These are phyloP conservation scores for Suhomyces sp. DNA, from an alignment of 805 yeast species.

Conservation along the genomic window DNA sequence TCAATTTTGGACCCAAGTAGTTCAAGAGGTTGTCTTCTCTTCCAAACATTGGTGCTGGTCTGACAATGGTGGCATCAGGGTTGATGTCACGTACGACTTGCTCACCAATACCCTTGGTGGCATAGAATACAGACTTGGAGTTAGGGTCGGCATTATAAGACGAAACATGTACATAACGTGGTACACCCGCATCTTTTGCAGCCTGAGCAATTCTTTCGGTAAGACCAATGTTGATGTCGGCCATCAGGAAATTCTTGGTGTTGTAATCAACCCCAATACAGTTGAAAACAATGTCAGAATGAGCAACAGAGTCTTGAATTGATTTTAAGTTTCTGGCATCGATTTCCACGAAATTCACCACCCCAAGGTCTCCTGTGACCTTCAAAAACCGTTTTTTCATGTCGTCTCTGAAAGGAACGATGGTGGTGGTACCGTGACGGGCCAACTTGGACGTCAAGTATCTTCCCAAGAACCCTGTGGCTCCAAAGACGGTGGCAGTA, in stretches of 20 bases:
- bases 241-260: conserved; percentile 79
- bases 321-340: conserved; percentile 77
- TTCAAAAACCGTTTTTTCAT: conserved; percentile 74
- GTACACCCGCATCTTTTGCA: conserved; percentile 64
- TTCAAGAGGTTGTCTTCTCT: conserved; percentile 69
- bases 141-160: conserved; percentile 70
- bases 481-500: conserved; percentile 87
- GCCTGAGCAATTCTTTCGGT: conserved; percentile 77
- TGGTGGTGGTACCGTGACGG: conserved; percentile 74
- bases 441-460: conserved; percentile 71
- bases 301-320: conserved; percentile 72
- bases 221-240: conserved; percentile 79
- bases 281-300: conserved; percentile 81
- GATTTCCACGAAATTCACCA: conserved; percentile 78
- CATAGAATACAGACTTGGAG: conserved; percentile 68
- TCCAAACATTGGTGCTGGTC: conserved; percentile 82
- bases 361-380: conserved; percentile 85
- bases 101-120: conserved; percentile 81
- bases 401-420: conserved; percentile 81
- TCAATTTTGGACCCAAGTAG: conserved; percentile 52
- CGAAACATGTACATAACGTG: conserved; percentile 77
- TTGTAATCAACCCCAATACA: conserved; percentile 72
- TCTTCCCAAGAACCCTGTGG: conserved; percentile 75
- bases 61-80: conserved; percentile 79
- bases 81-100: conserved; percentile 61